Evolutionary conservation across 352 stramenopile species (phyloP).

Genomic region (Blastocystis sp.): DNA sequence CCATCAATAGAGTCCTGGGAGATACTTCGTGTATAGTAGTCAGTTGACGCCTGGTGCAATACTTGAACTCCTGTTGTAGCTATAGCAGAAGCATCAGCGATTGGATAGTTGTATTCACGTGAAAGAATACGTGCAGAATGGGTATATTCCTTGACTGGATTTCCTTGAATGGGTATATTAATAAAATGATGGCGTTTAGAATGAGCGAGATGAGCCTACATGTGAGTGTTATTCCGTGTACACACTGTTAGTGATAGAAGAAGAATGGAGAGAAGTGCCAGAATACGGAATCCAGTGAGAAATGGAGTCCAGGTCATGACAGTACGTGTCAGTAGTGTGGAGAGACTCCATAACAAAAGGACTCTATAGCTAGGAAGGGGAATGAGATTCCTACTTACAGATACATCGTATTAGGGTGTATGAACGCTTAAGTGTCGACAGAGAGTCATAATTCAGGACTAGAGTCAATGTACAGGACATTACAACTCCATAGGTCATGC

Average conservation of each 20-base stretch:
- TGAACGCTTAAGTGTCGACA: not conserved
- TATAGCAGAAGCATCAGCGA: not conserved
- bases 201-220: not conserved
- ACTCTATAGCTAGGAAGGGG: not conserved
- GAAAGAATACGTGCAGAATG: constrained; percentile 25
- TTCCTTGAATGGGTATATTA: constrained; percentile 51
- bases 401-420: not conserved
- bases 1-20: constrained; percentile 25
- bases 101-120: constrained; percentile 38
- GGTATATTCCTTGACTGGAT: constrained; percentile 56
- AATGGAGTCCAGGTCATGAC: constrained; percentile 10
- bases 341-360: not conserved
- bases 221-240: not conserved
- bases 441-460: constrained; percentile 26
- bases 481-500: constrained; percentile 23
- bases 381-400: not conserved
- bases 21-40: constrained; percentile 37
- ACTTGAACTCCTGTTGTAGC: not conserved
- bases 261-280: not conserved
- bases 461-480: not conserved
- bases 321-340: not conserved
- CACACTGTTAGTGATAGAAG: not conserved
- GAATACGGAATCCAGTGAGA: not conserved
- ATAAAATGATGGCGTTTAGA: constrained; percentile 60
- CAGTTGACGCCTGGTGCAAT: not conserved